Conservation (phyloP, 768 basidiomycete genomes). For the Russula griseocarnosa region DNA sequence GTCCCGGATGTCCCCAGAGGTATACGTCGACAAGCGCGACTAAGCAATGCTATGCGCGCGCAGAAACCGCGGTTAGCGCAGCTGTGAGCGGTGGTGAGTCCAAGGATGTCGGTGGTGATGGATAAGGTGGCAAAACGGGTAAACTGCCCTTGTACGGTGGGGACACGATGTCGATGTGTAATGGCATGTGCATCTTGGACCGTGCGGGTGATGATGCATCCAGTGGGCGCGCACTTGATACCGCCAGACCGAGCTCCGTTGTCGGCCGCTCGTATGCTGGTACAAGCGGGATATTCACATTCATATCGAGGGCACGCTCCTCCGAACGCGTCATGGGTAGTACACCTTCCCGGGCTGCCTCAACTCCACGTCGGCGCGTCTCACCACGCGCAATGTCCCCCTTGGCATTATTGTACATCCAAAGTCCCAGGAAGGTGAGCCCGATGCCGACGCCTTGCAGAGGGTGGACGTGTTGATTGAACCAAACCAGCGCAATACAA, state of each 20-base stretch:
- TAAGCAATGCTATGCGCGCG: constrained; percentile 10
- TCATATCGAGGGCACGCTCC: constrained; percentile 51
- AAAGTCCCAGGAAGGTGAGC: constrained; percentile 85
- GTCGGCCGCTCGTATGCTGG: constrained; percentile 13
- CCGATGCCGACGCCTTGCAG: constrained; percentile 87
- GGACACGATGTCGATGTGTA: constrained; percentile 33
- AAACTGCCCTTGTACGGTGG: constrained; percentile 20
- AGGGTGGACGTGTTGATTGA: constrained; percentile 78
- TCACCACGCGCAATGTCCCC: constrained; percentile 90
- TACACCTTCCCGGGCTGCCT: constrained; percentile 63
- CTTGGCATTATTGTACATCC: constrained; percentile 95
- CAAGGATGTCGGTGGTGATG: constrained; percentile 40
- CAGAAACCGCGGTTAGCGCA: constrained; percentile 1
- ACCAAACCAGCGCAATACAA: constrained; percentile 97
- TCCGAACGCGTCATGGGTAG: constrained; percentile 59
- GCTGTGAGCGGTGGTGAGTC: constrained; percentile 37
- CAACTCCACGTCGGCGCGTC: constrained; percentile 75
- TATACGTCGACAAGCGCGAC: neutral
- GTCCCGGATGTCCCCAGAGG: no score
- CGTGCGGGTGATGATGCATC: constrained; percentile 14
- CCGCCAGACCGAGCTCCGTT: neutral
- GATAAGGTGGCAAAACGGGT: constrained; percentile 35
- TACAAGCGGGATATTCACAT: constrained; percentile 36
- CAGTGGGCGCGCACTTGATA: constrained; percentile 15
- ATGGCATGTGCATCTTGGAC: constrained; percentile 25